phyloP scores from a whole-genome alignment of 78 protist genomes.

The Chrysochromulina tobinii region DNA sequence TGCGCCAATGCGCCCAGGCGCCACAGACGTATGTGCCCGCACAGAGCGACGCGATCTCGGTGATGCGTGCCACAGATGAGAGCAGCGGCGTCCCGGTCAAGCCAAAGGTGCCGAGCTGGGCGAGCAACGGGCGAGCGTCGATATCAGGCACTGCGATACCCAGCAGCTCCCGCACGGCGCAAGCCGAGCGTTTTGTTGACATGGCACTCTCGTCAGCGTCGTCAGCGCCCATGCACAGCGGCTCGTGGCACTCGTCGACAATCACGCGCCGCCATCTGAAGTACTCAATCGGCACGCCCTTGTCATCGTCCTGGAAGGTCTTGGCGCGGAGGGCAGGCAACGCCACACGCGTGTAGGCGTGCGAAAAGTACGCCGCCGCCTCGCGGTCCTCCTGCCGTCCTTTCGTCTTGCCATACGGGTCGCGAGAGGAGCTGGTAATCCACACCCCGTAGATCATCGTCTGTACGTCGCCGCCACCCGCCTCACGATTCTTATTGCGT shows the following conservation, averaged over 20 bases:
- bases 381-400: conserved; percentile 11
- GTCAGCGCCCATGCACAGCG: background rate
- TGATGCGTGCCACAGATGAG: background rate
- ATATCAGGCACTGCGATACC: background rate
- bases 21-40: background rate
- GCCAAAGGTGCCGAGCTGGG: background rate
- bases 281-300: background rate
- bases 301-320: background rate
- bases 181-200: background rate
- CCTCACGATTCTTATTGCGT: background rate
- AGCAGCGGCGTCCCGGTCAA: background rate
- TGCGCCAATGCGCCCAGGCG: background rate
- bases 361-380: background rate
- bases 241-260: conserved; percentile 1
- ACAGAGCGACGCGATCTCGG: background rate
- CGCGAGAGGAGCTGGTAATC: background rate
- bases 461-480: background rate
- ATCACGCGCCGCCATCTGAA: background rate
- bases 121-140: background rate
- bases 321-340: background rate
- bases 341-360: background rate
- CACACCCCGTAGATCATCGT: background rate
- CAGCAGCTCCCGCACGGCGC: background rate
- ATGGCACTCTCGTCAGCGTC: background rate
- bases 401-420: background rate